Evolutionary conservation across 176 grass and related monocot species (phyloP), one percentile per base, ranked within the genome.

Genomic region (Stipa capillata): DNA sequence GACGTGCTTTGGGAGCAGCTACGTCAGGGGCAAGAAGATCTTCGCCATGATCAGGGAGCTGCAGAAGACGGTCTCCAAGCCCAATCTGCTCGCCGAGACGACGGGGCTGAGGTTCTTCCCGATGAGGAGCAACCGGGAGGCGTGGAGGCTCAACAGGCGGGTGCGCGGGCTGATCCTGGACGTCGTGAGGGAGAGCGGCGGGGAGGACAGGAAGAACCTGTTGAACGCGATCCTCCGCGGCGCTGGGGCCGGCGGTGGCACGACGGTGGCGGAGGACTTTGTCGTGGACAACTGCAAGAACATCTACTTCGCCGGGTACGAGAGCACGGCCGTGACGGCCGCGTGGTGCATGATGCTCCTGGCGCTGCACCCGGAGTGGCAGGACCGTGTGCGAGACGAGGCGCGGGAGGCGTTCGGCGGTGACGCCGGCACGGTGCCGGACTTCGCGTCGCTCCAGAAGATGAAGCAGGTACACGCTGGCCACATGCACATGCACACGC

Each of bases 221-320:
- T 64, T 93, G 4, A 78, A 8, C 7, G 62, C 92, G 5, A 91
- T 98, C 74, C 92, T 94, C n/a, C 79, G 74, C 73, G 85, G 82
- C 67, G 89, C 73, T 0, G 63, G 69, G 52, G 27, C 18, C 16
- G 82, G 27, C 39, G 2, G 43, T 13, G 60, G 44, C 42, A 20
- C 7, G 6, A 61, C 51, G 3, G 82, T 31, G 39, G 79, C 83
- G 0, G 95, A 98, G 14, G 60, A 89, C 8, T 97, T 97, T 73
- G 48, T 97, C 3, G 91, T 97, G 2, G 91, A 94, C 58, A 97
- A 97, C 80, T 94, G 94, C 57, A 97, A 97, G 89, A 94, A 84
- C 50, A 94, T 97, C 40, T 94, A 92, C 75, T 97, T 97, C 37
- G 94, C 94, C 0, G 94, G 94, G 25, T 91, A 97, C 76, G 94